Evolutionary conservation across 2,329 filamentous ascomycete species (phyloP), one percentile per base, ranked within the genome.

Genomic region (Scopulariopsis brevicaulis): DNA sequence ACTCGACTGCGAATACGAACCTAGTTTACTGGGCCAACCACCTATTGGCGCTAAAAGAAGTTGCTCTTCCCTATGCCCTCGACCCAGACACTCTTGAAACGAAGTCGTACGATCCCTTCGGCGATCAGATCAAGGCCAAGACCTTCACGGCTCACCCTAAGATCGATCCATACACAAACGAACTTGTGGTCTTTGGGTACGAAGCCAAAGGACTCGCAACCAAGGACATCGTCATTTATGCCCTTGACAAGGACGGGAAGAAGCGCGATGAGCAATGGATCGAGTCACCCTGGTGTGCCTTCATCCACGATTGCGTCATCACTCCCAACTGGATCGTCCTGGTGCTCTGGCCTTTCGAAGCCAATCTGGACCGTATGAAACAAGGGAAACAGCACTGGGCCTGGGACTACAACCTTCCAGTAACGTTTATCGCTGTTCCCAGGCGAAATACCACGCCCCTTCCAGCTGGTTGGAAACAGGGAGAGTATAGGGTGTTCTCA

Each of bases 21-120:
- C 65, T 81, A 3, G 65, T 80, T 2, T 74, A 72, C 62, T 81
- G 74, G 70, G 69, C 73, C n/a, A 73, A 74, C 1, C 68, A 74
- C 7, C 64, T 80, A 14, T 67, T 79, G 1, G 77, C 76, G 0
- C 67, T 71, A 32, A 81, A 80, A 61, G 79, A 83, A 58, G 69
- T 71, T 53, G 68, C 70, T 0, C 71, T 69, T 18, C 74, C 76
- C 0, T 75, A 71, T 58, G 67, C 70, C 0, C 62, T 75, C 57
- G 70, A 77, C 58, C 72, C 71, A 0, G 60, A 65, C 8, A 73
- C 71, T 0, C 66, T 75, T 7, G 73, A 74, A 53, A 75, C 74
- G 0, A 69, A 71, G 37, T 71, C 70, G 1, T 60, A 65, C 0
- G 69, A 73, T 56, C 70, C 73, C 56, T 77, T 76, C 56, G 67